phyloP scores from a whole-genome alignment of 805 yeast genomes.

The Starmerella etchellsii region DNA sequence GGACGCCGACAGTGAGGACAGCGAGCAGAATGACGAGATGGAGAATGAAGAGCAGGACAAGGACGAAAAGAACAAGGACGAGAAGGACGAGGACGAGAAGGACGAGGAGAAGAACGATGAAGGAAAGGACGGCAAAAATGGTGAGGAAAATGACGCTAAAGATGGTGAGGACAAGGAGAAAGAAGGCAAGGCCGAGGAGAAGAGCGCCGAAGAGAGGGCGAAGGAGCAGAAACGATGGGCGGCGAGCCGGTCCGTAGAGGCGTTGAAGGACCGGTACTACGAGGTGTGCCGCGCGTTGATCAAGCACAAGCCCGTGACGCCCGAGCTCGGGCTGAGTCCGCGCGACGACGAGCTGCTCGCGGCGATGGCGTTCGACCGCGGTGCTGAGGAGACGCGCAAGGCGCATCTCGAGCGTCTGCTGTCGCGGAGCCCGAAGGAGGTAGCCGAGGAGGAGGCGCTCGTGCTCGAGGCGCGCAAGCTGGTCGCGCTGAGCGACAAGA shows the following conservation, averaged over 20 bases:
- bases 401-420: constrained; percentile 63
- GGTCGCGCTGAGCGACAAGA: constrained; percentile 82
- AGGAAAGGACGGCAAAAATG: background rate
- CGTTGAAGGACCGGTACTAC: constrained; percentile 72
- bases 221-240: background rate
- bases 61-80: background rate
- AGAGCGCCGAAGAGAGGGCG: background rate
- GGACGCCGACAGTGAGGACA: background rate
- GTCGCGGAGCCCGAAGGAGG: constrained; percentile 84
- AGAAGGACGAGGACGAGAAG: background rate
- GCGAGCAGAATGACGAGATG: background rate
- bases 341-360: constrained; percentile 45
- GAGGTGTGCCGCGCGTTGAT: constrained; percentile 47
- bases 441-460: constrained; percentile 92
- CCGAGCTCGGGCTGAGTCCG: constrained; percentile 31
- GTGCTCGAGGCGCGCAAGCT: constrained; percentile 86
- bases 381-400: constrained; percentile 67
- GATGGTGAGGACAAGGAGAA: background rate
- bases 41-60: background rate
- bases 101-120: background rate
- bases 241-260: constrained; percentile 49
- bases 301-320: constrained; percentile 17
- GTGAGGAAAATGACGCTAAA: background rate
- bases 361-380: constrained; percentile 53
- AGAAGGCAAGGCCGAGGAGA: background rate